Evolutionary conservation across 2,329 filamentous ascomycete species (phyloP).

Genomic region (Thermoascus crustaceus): DNA sequence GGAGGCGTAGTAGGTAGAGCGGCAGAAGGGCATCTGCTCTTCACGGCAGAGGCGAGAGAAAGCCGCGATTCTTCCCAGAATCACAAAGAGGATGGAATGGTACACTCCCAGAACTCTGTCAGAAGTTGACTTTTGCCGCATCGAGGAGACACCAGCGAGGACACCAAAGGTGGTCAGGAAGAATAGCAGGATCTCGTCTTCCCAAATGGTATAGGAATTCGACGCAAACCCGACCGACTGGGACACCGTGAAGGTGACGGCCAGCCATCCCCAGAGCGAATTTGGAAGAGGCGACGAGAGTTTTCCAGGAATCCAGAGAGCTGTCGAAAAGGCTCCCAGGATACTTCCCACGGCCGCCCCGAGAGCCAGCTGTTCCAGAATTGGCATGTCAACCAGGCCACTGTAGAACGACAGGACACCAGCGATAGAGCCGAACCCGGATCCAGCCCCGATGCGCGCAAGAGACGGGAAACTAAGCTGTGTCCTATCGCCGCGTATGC

Average conservation of each 20-base stretch:
- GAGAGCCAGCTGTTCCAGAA: slow-evolving; percentile 28
- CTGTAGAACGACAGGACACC: slow-evolving; percentile 18
- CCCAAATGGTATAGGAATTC: slow-evolving; percentile 98
- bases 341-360: slow-evolving; percentile 40
- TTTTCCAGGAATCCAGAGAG: slow-evolving; percentile 30
- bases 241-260: slow-evolving; percentile 69
- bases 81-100: slow-evolving; percentile 74
- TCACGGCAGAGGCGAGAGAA: slow-evolving; percentile 90
- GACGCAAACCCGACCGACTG: slow-evolving; percentile 93
- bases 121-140: slow-evolving; percentile 58
- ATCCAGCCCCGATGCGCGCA: slow-evolving; percentile 42
- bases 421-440: slow-evolving; percentile 33
- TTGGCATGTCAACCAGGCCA: slow-evolving; percentile 20
- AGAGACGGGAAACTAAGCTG: slow-evolving; percentile 48
- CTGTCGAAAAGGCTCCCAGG: slow-evolving; percentile 31
- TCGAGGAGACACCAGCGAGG: slow-evolving; percentile 63
- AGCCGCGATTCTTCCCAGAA: slow-evolving; percentile 71
- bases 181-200: slow-evolving; percentile 88
- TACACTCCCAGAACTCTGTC: slow-evolving; percentile 72
- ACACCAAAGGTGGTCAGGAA: slow-evolving; percentile 83
- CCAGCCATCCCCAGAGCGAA: slow-evolving; percentile 84
- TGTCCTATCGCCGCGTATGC: slow-evolving; percentile 45
- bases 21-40: slow-evolving; percentile 96
- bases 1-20: slow-evolving; percentile 91
- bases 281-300: slow-evolving; percentile 54